A percentile compares a stretch with the other conserved stretches of the same genome.
Evolutionary conservation across 306 rosid species (phyloP).

Genomic region (Vachellia pachyceras): DNA sequence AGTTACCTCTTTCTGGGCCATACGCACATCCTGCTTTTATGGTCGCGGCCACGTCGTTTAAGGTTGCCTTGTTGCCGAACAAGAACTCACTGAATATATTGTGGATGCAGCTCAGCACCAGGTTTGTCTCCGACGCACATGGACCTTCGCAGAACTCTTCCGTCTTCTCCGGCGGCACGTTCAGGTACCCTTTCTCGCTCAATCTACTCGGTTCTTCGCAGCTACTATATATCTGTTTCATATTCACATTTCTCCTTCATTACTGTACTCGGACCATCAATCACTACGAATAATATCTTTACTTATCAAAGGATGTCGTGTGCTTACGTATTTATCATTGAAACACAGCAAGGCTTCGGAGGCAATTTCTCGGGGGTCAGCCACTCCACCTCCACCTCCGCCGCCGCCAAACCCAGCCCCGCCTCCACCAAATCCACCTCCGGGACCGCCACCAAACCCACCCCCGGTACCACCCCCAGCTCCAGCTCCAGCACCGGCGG

Average conservation of each 20-base stretch:
- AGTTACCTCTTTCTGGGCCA: slow-evolving; percentile 78
- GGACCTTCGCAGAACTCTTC: slow-evolving; percentile 73
- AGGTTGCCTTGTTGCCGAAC: slow-evolving; percentile 77
- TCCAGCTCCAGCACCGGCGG: background rate
- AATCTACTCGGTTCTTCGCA: slow-evolving; percentile 78
- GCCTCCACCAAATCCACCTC: background rate
- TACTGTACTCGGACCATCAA: no score
- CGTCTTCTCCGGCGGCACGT: slow-evolving; percentile 60
- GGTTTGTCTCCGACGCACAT: slow-evolving; percentile 69
- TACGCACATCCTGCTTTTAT: slow-evolving; percentile 75
- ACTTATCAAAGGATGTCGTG: slow-evolving; percentile 42
- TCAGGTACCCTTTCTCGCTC: slow-evolving; percentile 58
- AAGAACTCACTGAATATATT: slow-evolving; percentile 62
- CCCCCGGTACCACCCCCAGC: background rate
- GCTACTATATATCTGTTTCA: slow-evolving; percentile 67
- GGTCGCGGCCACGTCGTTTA: slow-evolving; percentile 64
- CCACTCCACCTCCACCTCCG: slow-evolving; percentile 16
- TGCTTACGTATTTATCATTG: slow-evolving; percentile 78
- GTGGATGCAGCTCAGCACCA: slow-evolving; percentile 66
- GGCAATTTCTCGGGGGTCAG: slow-evolving; percentile 64
- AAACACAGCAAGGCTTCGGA: slow-evolving; percentile 83
- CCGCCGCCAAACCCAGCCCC: slow-evolving; percentile 8
- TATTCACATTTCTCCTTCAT: background rate
- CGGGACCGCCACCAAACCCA: no score
- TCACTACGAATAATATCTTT: background rate